Base-by-base conservation (phyloP, 2,329 filamentous ascomycete species). In the Trichoderma sp. region DNA sequence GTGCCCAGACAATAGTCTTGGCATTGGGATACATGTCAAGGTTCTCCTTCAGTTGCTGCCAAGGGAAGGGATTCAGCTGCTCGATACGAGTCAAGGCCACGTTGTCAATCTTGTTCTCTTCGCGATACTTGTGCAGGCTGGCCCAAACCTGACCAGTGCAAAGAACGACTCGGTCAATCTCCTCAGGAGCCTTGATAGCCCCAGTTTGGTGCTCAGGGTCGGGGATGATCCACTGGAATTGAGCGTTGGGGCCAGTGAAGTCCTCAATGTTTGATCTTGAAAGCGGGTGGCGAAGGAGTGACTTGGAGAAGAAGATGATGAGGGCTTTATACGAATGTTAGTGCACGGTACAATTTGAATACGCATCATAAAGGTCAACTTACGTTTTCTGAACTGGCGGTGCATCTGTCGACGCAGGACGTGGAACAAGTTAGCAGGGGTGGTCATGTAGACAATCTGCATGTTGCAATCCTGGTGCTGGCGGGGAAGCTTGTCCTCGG, bases 401-500 rank as follows among this genome's bases (percentile, higher is more conserved):
- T 98, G 94, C 90, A 99, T 97, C 85, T 99, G 96, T 82, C 96
- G 90, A 80, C 96, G 92, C 72, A 99, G 88, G 74, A 96, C 90
- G 83, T 99, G 96, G 91, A 99, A 99, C 79, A 96, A 82, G 83
- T 99, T 99, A 73, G 95, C 88, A 33, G 96, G 96, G 58, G 91
- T 92, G n/a, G 96, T 99, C 89, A 96, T 94, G 86, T 96, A 97
- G 68, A 91, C 94, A 79, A 99, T 92, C 84, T 99, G 96, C 90
- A 99, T 97, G 85, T 99, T 99, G 87, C 94, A 97, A 84, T 99
- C 96, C 84, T 99, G 96, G 85, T 99, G 96, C 83, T 98, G 96
- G 75, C 96, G 93, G 68, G 96, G 91, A 71, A 98, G 89, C 86
- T 96, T 97, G 74, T 97, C 94, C 37, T 88, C 85, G 1, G 89